These are phyloP conservation scores for Suhomyces anneliseae DNA, from an alignment of 1,139 yeast species.

Conservation along the genomic window DNA sequence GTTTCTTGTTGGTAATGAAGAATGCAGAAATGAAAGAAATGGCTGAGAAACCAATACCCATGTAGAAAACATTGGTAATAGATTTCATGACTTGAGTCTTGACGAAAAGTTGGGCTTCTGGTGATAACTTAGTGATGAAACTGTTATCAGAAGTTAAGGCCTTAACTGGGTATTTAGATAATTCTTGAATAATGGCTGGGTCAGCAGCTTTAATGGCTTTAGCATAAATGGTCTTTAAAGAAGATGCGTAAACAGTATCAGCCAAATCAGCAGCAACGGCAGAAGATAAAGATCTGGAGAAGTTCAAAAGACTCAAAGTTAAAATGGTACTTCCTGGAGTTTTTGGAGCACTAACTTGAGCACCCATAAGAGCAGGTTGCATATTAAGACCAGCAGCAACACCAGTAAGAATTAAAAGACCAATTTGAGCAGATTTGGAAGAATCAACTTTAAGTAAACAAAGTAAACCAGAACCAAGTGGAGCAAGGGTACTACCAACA, in stretches of 20 bases:
- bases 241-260: constrained; percentile 34
- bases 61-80: constrained; percentile 34
- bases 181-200: constrained; percentile 3
- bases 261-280: constrained; percentile 34
- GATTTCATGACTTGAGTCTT: constrained; percentile 31
- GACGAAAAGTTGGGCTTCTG: constrained; percentile 27
- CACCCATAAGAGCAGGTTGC: constrained; percentile 30
- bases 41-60: constrained; percentile 15
- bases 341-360: constrained; percentile 38
- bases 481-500: constrained; percentile 25
- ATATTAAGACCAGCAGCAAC: constrained; percentile 29
- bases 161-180: constrained; percentile 1
- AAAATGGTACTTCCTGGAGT: constrained; percentile 38
- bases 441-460: constrained; percentile 34
- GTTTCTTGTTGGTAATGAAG: constrained; percentile 9
- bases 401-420: constrained; percentile 35
- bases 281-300: constrained; percentile 33
- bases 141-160: constrained; percentile 3
- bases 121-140: constrained; percentile 21
- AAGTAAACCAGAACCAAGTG: constrained; percentile 38
- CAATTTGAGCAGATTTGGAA: constrained; percentile 29
- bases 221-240: constrained; percentile 22
- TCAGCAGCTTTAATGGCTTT: constrained; percentile 17
- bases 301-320: constrained; percentile 35
- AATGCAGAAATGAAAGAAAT: constrained; percentile 5